Evolutionary conservation across 2,329 filamentous ascomycete genomes (phyloP).

Genomic region (Penicillium sp.): DNA sequence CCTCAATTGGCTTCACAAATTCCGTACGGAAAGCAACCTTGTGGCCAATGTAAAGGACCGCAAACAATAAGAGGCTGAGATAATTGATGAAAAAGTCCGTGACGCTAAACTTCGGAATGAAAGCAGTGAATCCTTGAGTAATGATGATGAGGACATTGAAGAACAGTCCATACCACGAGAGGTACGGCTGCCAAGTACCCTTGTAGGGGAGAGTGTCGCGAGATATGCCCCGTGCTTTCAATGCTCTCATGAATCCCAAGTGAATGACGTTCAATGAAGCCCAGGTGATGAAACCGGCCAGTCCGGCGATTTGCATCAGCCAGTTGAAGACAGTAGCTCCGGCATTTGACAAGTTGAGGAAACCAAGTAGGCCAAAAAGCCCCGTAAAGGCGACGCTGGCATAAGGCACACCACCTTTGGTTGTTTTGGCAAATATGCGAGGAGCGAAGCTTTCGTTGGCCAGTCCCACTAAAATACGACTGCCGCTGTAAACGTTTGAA

Average conservation of each 20-base stretch:
- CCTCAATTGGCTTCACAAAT: slow-evolving; percentile 4
- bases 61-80: slow-evolving; percentile 5
- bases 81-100: slow-evolving; percentile 9
- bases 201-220: slow-evolving; percentile 8
- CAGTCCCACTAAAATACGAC: slow-evolving; percentile 6
- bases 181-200: slow-evolving; percentile 4
- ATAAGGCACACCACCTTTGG: slow-evolving; percentile 3
- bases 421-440: slow-evolving; percentile 1
- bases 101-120: slow-evolving; percentile 6
- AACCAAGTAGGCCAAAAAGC: slow-evolving; percentile 5
- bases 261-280: slow-evolving; percentile 8
- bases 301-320: slow-evolving; percentile 7
- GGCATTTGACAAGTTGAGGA: slow-evolving; percentile 4
- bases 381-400: slow-evolving; percentile 5
- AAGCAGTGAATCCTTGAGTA: slow-evolving; percentile 8
- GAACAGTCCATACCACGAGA: slow-evolving; percentile 8
- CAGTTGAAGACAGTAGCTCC: slow-evolving; percentile 10
- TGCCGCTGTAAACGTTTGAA: slow-evolving; percentile 10
- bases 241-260: slow-evolving; percentile 4
- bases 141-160: slow-evolving; percentile 8
- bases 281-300: slow-evolving; percentile 10
- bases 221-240: slow-evolving; percentile 3
- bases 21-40: slow-evolving; percentile 1
- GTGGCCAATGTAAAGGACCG: slow-evolving; percentile 3
- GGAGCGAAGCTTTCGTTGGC: slow-evolving; percentile 8